These are phyloP conservation scores for Malassezia globosa DNA, from an alignment of 1,284 basidiomycete species.

Conservation along the genomic window DNA sequence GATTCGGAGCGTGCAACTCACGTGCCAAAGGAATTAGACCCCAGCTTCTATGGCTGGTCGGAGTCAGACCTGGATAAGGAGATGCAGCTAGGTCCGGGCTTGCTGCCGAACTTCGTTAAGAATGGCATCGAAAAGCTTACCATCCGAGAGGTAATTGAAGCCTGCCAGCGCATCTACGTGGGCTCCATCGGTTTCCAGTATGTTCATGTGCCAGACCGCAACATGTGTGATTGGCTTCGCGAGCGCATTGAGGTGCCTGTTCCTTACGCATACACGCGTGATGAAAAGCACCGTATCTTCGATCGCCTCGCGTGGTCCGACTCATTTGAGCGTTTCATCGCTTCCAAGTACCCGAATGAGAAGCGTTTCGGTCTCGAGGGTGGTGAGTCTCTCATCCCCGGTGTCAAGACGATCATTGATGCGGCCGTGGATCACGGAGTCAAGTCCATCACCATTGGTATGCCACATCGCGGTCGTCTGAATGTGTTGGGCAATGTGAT, in stretches of 20 bases:
- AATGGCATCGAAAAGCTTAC: conserved; percentile 78
- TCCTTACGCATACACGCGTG: conserved; percentile 95
- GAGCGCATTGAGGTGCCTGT: conserved; percentile 89
- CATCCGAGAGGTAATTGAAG: conserved; percentile 80
- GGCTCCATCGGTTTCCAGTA: conserved; percentile 92
- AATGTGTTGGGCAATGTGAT: conserved; percentile 98
- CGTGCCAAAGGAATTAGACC: conserved; percentile 39
- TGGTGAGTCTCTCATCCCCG: conserved; percentile 91
- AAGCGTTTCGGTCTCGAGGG: conserved; percentile 99
- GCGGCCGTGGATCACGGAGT: conserved; percentile 92
- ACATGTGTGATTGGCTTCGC: conserved; percentile 98
- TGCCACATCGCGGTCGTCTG: conserved; percentile 97
- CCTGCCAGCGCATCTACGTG: conserved; percentile 88
- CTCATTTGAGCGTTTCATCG: conserved; percentile 95
- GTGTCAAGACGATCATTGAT: conserved; percentile 96
- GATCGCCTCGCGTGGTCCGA: conserved; percentile 99
- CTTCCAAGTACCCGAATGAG: conserved; percentile 97
- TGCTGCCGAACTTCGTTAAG: conserved; percentile 78
- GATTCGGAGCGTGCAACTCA: conserved; percentile 63
- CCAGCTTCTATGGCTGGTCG: conserved; percentile 68
- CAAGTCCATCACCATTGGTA: conserved; percentile 91
- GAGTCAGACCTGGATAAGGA: conserved; percentile 88
- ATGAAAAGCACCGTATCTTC: conserved; percentile 97
- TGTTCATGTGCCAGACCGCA: conserved; percentile 94
- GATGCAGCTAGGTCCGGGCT: conserved; percentile 85